A percentile compares a stretch with the other conserved stretches of the same genome.
These are phyloP conservation scores for Tuber umbilicatum DNA, from an alignment of 495 filamentous ascomycete species.

Conservation along the genomic window DNA sequence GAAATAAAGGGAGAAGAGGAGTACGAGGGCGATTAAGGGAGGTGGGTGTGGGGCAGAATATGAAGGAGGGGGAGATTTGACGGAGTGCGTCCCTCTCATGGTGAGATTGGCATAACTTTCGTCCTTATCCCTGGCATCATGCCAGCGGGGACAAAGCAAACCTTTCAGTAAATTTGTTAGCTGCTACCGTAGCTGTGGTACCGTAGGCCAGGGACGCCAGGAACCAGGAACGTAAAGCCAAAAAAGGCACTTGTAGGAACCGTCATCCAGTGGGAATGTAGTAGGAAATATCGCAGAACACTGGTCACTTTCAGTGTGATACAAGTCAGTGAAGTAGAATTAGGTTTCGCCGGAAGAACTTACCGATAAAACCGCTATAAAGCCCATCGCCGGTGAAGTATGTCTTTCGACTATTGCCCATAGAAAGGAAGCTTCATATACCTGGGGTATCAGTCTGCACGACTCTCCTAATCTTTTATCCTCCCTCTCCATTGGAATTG, in stretches of 20 bases:
- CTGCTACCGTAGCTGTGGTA: not conserved
- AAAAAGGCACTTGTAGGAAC: not conserved
- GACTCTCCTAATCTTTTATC: too few relatives aligned
- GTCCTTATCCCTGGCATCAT: conserved; percentile 11
- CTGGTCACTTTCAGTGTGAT: not conserved
- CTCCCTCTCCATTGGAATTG: not conserved
- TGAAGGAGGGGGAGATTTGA: not conserved
- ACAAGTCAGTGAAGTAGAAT: not conserved
- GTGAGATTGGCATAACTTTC: not conserved
- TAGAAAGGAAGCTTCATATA: too few relatives aligned
- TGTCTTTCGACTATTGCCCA: too few relatives aligned
- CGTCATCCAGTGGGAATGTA: not conserved
- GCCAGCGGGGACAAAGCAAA: not conserved
- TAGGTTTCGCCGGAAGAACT: not conserved
- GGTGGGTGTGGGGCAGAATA: not conserved
- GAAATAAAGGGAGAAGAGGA: not conserved
- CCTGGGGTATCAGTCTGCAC: too few relatives aligned
- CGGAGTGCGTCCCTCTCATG: not conserved
- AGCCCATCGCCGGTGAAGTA: too few relatives aligned
- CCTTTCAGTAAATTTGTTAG: not conserved
- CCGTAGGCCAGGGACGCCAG: not conserved
- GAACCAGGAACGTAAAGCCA: not conserved
- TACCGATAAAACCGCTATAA: too few relatives aligned
- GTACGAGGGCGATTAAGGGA: not conserved
- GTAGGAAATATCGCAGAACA: too few relatives aligned